phyloP scores from a whole-genome alignment of 176 grass and related monocot species.

The Ensete glaucum region DNA sequence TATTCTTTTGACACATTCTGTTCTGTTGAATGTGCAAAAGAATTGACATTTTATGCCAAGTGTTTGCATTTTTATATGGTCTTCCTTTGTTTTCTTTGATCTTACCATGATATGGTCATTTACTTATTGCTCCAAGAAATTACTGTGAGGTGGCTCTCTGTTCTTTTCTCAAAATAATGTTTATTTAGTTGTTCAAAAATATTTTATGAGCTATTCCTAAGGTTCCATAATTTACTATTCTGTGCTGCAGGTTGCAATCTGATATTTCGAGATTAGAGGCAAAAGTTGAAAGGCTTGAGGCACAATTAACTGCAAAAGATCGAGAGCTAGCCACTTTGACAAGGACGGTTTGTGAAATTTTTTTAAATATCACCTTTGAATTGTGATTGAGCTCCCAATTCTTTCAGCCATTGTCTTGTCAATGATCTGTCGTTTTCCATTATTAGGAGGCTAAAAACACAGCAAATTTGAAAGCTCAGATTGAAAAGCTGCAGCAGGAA shows the following conservation, averaged over 20 bases:
- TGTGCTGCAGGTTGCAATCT: conserved; percentile 64
- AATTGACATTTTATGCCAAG: neutral
- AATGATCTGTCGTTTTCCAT: conserved; percentile 7
- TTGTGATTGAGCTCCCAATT: neutral
- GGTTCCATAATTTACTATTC: neutral
- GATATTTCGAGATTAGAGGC: conserved; percentile 90
- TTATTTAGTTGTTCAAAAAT: neutral
- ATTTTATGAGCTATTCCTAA: neutral
- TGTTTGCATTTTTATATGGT: too few species aligned
- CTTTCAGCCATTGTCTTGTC: neutral
- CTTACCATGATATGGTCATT: neutral
- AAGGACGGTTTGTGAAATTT: conserved; percentile 39
- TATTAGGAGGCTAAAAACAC: conserved; percentile 83
- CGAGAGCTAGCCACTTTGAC: conserved; percentile 85
- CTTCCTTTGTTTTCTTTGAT: neutral
- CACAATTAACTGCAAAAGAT: conserved; percentile 87
- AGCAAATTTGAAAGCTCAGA: conserved; percentile 79
- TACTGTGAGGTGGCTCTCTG: too few species aligned
- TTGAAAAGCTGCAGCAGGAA: conserved; percentile 94
- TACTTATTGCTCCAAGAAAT: too few species aligned
- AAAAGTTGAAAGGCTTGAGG: conserved; percentile 97
- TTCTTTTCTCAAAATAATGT: neutral
- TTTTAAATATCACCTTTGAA: neutral
- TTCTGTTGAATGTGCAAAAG: neutral
- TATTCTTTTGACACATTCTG: neutral